Evolutionary conservation across 2,329 filamentous ascomycete genomes (phyloP), one percentile per base, ranked within the genome.

Genomic region (Penicillium griseofulvum): DNA sequence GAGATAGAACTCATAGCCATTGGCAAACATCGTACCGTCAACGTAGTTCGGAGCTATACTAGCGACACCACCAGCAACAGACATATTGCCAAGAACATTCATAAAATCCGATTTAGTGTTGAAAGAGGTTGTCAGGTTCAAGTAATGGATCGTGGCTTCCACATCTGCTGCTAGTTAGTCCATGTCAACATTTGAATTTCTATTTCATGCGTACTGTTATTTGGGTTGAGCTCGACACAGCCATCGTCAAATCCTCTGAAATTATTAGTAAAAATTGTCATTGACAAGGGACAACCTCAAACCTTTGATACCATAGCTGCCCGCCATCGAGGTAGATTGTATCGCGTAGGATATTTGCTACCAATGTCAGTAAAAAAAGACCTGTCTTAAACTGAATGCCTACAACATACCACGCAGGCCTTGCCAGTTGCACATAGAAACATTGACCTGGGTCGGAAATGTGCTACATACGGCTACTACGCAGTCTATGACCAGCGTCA

Each of bases 1-100:
- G 2, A 86, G 75, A 62, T 80, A 85, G 63, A 85, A 85, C 56
- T 87, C 80, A 46, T 80, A 73, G 55, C 89, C 75, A 61, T 89
- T 90, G 45, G 79, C 80, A 31, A 90, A 80, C 74, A 90, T 81
- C 8, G 77, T 82, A 2, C 87, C 87, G 56, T 88, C 85, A 16
- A 77, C 57, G 57, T 82, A 87, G 60, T 82, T 82, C 0, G 84
- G 84, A 0, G 78, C 54, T 12, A 63, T 44, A 33, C 54, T 62
- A 26, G 54, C 39, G 14, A 39, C 47, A 5, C 53, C 55, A 2
- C 49, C 54, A 1, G 46, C 42, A 7, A 60, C 49, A 77, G 42
- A 80, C 57, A 57, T 81, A 82, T 55, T 54, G 16, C 12, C 34
- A 33, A 64, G 43, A 19, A 61, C 12, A 5, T 22, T 16, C 17